Evolutionary conservation across 352 stramenopile genomes (phyloP), one percentile per base, ranked within the genome.

Genomic region (Phytopythium ostracodes): DNA sequence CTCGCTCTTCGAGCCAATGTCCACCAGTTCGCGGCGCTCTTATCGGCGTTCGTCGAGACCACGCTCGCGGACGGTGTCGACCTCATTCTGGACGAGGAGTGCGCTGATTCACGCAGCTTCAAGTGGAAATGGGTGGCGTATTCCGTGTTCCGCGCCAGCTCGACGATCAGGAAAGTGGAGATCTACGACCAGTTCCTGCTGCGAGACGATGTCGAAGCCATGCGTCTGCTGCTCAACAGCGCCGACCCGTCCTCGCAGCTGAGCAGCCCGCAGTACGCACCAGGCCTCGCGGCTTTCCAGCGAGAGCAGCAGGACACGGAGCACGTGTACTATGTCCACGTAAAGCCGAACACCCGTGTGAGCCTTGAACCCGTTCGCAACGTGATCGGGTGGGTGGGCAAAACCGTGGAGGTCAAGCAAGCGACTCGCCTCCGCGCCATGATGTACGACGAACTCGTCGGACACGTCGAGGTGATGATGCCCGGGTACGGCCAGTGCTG

Each of bases 151-250:
- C 49, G 29, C 49, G 25, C 49, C 2, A 24, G 25, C 6, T 22
- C 49, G 14, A 38, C 25, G 4, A 20, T 56, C 25, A 25, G 49
- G 7, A 56, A 25, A 17, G 6, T 56, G 49, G 49, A 56, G 49
- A 56, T 56, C 49, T 56, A 56, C 49, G 49, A 56, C 49, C 49
- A 56, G 49, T 40, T 56, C 6, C 12, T 56, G 18, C 18, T 56
- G 49, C 49, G 29, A 2, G 49, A 40, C 15, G 49, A 56, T 15
- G 49, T 56, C 17, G 49, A 36, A 9, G 49, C 49, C 49, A 56
- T 56, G 49, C 49, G 27, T 15, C 25, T 5, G 49, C 49, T 56
- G 27, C 49, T 56, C 6, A 14, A 22, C 25, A 56, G 49, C 49
- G 49, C 49, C 14, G n/a, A 40, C 20, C 49, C 49, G 6, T 11